Base-by-base conservation (phyloP, 345 rosid genomes). In the Durio zibethinus region DNA sequence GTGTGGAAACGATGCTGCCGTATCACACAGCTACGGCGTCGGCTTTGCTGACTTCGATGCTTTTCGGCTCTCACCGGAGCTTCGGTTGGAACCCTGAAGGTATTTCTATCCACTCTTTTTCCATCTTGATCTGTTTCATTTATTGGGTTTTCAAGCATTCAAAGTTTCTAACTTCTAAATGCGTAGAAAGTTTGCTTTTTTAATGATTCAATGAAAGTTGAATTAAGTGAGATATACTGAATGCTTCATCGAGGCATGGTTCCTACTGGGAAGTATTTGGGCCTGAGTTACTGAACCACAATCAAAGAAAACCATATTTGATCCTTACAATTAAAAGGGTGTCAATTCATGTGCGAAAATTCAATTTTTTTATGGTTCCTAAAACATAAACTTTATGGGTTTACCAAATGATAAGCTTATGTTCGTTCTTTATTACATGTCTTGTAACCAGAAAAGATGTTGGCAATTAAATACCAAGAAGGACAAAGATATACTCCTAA, bases 1-100 rank as follows among this genome's bases (percentile, higher is more conserved):
- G 96, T 74, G 86, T 89, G 21, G 97, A 91, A 80, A 84, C 97
- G 23, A 78, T 92, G 92, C 75, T 91, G 77, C 98, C 98, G 67
- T 89, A 89, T 80, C 97, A 94, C 84, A 86, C 94, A 7, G 97
- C 89, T 61, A 94, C 94, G 35, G 94, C 98, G 54, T 89, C 97
- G 1, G 91, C 98, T 7, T 85, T 94, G 85, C 91, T 94, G 69
- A 92, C 86, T 84, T 92, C 97, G 27, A 91, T 85, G 98, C 91
- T 92, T 11, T 87, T 97, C 10, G 89, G 82, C 36, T 90, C 98
- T 77, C 82, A 81, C 52, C 84, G 87, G 60, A 78, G 87, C 82
- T 83, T 78, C 66, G 77, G 87, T 45, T 92, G 94, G 94, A 89
- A 85, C 4, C 60, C 82, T 42, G 91, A 90, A 86, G 95, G 98